Evolutionary conservation across 1,284 basidiomycete species (phyloP).

Genomic region (Nidula niveotomentosa): DNA sequence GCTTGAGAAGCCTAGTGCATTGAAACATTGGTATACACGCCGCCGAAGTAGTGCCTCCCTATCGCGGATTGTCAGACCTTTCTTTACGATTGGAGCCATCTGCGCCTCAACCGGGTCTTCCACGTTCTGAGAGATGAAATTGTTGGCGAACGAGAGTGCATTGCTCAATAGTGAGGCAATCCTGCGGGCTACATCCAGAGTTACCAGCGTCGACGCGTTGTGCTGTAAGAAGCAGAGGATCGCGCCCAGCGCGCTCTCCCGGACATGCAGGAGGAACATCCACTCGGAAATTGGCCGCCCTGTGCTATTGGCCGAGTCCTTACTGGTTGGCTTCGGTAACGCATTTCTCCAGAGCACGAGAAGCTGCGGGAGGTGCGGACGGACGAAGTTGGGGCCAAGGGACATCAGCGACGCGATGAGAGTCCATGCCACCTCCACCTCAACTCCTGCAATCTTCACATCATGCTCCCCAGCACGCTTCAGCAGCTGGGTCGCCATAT

Average conservation of each 20-base stretch:
- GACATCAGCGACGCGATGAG: constrained; percentile 90
- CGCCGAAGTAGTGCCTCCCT: constrained; percentile 85
- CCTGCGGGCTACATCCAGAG: constrained; percentile 87
- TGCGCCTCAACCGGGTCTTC: constrained; percentile 48
- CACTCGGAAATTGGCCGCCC: constrained; percentile 81
- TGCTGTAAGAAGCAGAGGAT: constrained; percentile 88
- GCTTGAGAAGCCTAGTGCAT: constrained; percentile 74
- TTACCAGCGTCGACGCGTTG: constrained; percentile 77
- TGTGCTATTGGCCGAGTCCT: constrained; percentile 66
- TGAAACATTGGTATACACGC: constrained; percentile 90
- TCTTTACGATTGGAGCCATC: constrained; percentile 23
- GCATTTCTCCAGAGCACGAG: constrained; percentile 97
- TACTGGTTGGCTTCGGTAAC: constrained; percentile 90
- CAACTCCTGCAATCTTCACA: constrained; percentile 77
- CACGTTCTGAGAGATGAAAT: constrained; percentile 54
- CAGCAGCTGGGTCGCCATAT: constrained; percentile 87
- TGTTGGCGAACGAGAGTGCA: constrained; percentile 86
- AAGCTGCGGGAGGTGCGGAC: constrained; percentile 89
- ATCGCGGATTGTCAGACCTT: constrained; percentile 68
- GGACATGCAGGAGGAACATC: constrained; percentile 89
- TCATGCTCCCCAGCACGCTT: constrained; percentile 93
- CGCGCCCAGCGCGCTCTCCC: constrained; percentile 89
- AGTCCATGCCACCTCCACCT: constrained; percentile 96
- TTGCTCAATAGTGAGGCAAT: constrained; percentile 88
- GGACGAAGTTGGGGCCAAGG: constrained; percentile 92